Evolutionary conservation across 441 rosid species (phyloP).

Genomic region (Populus tomentosa): DNA sequence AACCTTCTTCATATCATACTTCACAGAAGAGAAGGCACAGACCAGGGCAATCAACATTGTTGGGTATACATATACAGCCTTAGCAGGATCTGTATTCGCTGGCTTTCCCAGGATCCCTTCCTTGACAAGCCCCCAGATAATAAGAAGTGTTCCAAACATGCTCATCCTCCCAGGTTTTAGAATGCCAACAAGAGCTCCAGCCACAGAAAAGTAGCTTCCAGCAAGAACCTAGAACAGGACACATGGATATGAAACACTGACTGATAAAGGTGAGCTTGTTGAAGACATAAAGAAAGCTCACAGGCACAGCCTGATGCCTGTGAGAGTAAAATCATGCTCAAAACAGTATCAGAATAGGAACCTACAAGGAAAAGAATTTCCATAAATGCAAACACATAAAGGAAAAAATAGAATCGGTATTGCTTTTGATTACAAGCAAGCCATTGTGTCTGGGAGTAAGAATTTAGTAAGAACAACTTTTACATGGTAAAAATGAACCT

Average conservation of each 20-base stretch:
- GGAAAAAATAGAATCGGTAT: not conserved
- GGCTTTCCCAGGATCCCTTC: conserved; percentile 92
- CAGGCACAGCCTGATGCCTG: not conserved
- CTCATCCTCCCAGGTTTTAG: conserved; percentile 94
- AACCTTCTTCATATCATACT: conserved; percentile 77
- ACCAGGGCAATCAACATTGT: conserved; percentile 76
- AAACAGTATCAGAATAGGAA: not conserved
- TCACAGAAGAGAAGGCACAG: conserved; percentile 81
- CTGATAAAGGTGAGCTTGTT: not conserved
- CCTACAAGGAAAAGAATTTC: not conserved
- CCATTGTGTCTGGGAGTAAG: not conserved
- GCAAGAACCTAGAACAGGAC: conserved; percentile 74
- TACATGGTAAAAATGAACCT: not conserved
- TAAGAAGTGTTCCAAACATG: conserved; percentile 84
- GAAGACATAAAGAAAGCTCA: not conserved
- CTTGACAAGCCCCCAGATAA: conserved; percentile 95
- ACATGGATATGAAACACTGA: conserved; percentile 1
- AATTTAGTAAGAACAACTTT: not conserved
- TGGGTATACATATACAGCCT: conserved; percentile 71
- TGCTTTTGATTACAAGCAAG: not conserved
- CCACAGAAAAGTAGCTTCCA: conserved; percentile 92
- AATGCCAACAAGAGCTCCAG: conserved; percentile 87
- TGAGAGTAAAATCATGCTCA: not conserved
- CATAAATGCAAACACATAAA: not conserved
- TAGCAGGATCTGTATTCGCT: conserved; percentile 60